Conservation (phyloP, 345 rosid species). For the Boechera divaricarpa region DNA sequence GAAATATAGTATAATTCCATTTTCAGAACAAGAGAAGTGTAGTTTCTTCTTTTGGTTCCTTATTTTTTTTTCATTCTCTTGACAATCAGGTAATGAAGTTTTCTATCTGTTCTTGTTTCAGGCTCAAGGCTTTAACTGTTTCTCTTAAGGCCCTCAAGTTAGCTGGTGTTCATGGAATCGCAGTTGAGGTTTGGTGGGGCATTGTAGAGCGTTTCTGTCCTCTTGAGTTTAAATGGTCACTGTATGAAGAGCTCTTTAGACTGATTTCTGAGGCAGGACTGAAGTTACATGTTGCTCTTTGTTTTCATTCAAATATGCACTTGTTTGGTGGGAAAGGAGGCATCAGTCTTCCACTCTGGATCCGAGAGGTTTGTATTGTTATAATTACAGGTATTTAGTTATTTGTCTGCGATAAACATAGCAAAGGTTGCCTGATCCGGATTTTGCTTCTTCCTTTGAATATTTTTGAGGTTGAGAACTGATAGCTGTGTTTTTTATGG, state of each 20-base stretch:
- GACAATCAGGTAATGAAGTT: slow-evolving; percentile 12
- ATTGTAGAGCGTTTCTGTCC: slow-evolving; percentile 68
- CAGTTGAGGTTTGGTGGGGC: slow-evolving; percentile 81
- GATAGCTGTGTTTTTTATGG: background rate
- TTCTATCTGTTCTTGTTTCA: slow-evolving; percentile 49
- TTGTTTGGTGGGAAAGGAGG: slow-evolving; percentile 54
- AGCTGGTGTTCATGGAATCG: slow-evolving; percentile 77
- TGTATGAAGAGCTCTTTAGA: slow-evolving; percentile 67
- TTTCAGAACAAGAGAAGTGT: slow-evolving; percentile 14
- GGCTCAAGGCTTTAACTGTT: slow-evolving; percentile 69
- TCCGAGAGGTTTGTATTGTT: slow-evolving; percentile 57
- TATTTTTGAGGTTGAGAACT: slow-evolving; percentile 14
- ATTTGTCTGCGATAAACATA: slow-evolving; percentile 15
- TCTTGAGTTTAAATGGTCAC: slow-evolving; percentile 62
- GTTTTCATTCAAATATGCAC: slow-evolving; percentile 64
- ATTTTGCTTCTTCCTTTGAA: slow-evolving; percentile 22
- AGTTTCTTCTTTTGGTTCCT: slow-evolving; percentile 7
- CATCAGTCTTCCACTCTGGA: slow-evolving; percentile 71
- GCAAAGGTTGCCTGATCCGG: slow-evolving; percentile 29
- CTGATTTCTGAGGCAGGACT: slow-evolving; percentile 60
- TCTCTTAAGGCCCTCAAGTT: slow-evolving; percentile 77
- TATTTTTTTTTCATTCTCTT: background rate
- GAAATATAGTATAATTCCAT: slow-evolving; percentile 10
- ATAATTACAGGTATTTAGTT: slow-evolving; percentile 36
- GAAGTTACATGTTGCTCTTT: slow-evolving; percentile 65